These are phyloP conservation scores for Entomophthora muscae DNA, from an alignment of 371 early-diverging fungal genomes.

Conservation along the genomic window DNA sequence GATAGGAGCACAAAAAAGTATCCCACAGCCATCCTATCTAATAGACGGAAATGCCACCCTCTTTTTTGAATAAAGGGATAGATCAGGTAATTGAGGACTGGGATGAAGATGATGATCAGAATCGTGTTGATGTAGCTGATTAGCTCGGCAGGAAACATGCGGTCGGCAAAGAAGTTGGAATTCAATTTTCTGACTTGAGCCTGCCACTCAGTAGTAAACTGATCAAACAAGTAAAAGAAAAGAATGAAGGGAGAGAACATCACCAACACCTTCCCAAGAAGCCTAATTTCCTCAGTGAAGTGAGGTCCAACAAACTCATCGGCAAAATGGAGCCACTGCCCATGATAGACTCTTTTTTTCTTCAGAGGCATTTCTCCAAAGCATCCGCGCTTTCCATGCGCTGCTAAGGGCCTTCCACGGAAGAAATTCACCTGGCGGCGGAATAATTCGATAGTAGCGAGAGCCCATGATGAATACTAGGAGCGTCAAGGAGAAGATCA, in stretches of 20 bases:
- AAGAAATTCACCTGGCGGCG: constrained; percentile 24
- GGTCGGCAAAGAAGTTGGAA: not conserved
- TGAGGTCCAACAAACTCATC: constrained; percentile 6
- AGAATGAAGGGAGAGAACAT: constrained; percentile 24
- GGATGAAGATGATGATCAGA: constrained; percentile 7
- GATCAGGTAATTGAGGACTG: not conserved
- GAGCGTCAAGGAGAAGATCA: constrained; percentile 5
- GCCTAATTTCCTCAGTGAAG: constrained; percentile 8
- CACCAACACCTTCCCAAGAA: constrained; percentile 11
- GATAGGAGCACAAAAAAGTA: constrained; percentile 1
- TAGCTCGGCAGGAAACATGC: not conserved
- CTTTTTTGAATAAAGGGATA: constrained; percentile 4
- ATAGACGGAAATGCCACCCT: not conserved
- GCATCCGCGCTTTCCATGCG: constrained; percentile 3
- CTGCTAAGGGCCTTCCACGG: constrained; percentile 13
- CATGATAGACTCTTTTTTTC: not conserved
- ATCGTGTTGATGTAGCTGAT: constrained; percentile 5
- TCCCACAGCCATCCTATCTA: constrained; percentile 3
- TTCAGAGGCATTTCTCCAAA: constrained; percentile 5
- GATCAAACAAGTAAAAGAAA: constrained; percentile 39
- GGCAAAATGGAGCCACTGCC: constrained; percentile 11
- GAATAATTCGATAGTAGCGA: constrained; percentile 23
- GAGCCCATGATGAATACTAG: constrained; percentile 14
- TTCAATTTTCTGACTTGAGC: not conserved
- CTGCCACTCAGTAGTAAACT: constrained; percentile 19